Evolutionary conservation across 805 yeast species (phyloP).

Genomic region (Osmozyma mogii): DNA sequence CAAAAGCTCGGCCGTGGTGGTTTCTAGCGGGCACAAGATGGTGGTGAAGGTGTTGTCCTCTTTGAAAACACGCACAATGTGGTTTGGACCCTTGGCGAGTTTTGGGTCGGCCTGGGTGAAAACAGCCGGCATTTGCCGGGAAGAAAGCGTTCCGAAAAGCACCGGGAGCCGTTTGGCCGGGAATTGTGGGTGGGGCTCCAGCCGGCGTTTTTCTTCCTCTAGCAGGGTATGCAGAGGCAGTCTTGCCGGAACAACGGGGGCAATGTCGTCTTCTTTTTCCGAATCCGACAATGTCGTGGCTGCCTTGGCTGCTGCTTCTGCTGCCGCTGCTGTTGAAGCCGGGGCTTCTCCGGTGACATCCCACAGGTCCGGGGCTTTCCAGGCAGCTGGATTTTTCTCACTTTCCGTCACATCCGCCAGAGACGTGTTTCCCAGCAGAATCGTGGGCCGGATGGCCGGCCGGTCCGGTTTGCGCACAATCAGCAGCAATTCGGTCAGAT

Average conservation of each 20-base stretch:
- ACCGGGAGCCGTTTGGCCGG: conserved; percentile 19
- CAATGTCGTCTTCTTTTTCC: conserved; percentile 8
- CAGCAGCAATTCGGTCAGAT: conserved; percentile 44
- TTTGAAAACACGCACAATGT: conserved; percentile 65
- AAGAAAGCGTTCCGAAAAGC: conserved; percentile 21
- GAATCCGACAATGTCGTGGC: conserved; percentile 10
- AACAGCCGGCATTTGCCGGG: not conserved
- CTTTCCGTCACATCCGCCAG: conserved; percentile 4
- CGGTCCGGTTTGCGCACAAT: conserved; percentile 29
- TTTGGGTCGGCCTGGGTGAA: conserved; percentile 2
- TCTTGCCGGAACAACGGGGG: not conserved
- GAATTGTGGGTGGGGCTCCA: conserved; percentile 6
- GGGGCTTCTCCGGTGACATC: conserved; percentile 26
- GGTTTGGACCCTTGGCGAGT: conserved; percentile 25
- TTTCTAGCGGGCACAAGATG: conserved; percentile 68
- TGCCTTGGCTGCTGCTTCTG: conserved; percentile 1
- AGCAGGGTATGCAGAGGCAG: not conserved
- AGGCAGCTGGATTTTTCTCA: conserved; percentile 13
- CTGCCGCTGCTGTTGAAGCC: conserved; percentile 6
- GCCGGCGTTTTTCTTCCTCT: conserved; percentile 3
- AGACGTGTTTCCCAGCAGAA: not conserved
- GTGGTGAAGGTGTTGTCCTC: conserved; percentile 84
- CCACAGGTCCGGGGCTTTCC: conserved; percentile 46
- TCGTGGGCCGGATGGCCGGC: not conserved
- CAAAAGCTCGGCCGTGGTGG: conserved; percentile 68